Base-by-base conservation (phyloP, 225 moss, liverwort and hornwort species). In the Sphagnum tenellum region DNA sequence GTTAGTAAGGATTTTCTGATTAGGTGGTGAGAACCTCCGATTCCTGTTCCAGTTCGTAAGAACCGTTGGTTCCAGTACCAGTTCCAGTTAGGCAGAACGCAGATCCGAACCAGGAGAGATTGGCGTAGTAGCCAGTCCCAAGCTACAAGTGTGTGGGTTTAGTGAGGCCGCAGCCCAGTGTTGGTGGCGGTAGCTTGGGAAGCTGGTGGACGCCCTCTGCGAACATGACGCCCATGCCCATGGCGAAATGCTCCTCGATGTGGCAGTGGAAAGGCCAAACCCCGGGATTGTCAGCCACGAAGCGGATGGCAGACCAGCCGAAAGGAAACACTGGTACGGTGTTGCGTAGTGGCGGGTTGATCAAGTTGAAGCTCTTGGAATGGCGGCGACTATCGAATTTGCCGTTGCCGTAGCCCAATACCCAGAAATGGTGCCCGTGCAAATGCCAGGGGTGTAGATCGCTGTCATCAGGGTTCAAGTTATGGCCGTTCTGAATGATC, bases 181-280 rank as follows among this genome's bases (percentile, higher is more conserved):
- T 76, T 3, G 60, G 1, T 1, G 7, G 60, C 0, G 83, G 83
- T 5, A 79, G 13, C 4, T 2, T 5, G 2, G 76, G 82, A 52
- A 83, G 63, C 0, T 67, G 0, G 44, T 72, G 3, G 7, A 77
- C 46, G 8, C 83, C 83, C 64, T 83, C 79, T 0, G 77, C 76
- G 46, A 83, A 83, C 1, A 83, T 55, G 14, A 74, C 70, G 0
- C 82, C 76, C 82, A 83, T 79, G 46, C 79, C 82, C 82, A 83
- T 74, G 55, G 71, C 47, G 29, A 79, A 72, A 54, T 79, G 83
- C 3, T 76, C 12, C n/a, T 74, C 74, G 44, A 83, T 67, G 45
- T 83, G 83, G 45, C 79, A 83, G 61, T 79, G 79, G 71, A 79
- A 79, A 3, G 71, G 59, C 78, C 78, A 79, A 2, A 72, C 76